Conservation (phyloP, 1,284 basidiomycete genomes). For the Marasmius fiardii region DNA sequence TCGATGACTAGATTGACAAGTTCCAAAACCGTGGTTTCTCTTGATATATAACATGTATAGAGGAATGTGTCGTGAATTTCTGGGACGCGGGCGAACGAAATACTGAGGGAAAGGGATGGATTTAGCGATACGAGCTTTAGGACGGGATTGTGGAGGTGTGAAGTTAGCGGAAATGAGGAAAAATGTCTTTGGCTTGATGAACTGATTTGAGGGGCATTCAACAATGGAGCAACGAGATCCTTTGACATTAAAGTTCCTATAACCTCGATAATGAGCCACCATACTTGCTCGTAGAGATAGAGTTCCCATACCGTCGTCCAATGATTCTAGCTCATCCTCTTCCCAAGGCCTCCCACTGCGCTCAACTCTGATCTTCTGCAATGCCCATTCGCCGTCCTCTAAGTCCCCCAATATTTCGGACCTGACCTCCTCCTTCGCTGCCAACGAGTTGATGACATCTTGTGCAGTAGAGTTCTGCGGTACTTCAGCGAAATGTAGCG, state of each 20-base stretch:
- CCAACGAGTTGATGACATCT: conserved; percentile 54
- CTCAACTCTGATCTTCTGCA: conserved; percentile 61
- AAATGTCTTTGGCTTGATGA: conserved; percentile 52
- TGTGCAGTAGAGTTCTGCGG: conserved; percentile 47
- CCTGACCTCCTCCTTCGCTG: conserved; percentile 41
- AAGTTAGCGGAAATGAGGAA: conserved; percentile 70
- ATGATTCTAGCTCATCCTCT: conserved; percentile 57
- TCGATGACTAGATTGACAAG: conserved; percentile 53
- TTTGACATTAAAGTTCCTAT: conserved; percentile 51
- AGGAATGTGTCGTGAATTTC: conserved; percentile 74
- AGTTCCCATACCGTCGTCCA: conserved; percentile 56
- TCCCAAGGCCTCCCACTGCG: conserved; percentile 63
- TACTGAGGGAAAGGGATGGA: conserved; percentile 48
- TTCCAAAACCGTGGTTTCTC: conserved; percentile 47
- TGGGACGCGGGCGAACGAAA: conserved; percentile 70
- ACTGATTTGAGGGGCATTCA: conserved; percentile 36
- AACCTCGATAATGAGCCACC: conserved; percentile 1
- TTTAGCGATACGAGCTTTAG: conserved; percentile 73
- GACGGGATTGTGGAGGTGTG: conserved; percentile 63
- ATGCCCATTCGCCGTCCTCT: conserved; percentile 57
- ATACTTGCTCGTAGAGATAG: conserved; percentile 2
- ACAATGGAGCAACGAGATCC: conserved; percentile 46
- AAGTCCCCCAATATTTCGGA: conserved; percentile 55
- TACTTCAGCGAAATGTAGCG: conserved; percentile 62
- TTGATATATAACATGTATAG: conserved; percentile 63